Evolutionary conservation across 495 filamentous ascomycete species (phyloP).

Genomic region (Poronia punctata): DNA sequence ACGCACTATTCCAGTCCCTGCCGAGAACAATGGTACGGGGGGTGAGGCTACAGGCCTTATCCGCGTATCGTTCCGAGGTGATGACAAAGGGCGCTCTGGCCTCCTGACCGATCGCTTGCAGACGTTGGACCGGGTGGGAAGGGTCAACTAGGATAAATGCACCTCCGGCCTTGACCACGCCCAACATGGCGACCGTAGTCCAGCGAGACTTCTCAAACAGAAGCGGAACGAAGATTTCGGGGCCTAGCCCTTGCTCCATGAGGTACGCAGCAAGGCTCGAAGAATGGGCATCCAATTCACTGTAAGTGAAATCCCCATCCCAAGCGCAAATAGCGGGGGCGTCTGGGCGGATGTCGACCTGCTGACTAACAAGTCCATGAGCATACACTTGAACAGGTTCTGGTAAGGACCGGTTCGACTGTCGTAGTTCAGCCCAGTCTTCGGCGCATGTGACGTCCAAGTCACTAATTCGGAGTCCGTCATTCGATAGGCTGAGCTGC

Average conservation of each 20-base stretch:
- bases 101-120: constrained; percentile 35
- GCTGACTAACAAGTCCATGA: constrained; percentile 42
- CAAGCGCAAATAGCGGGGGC: constrained; percentile 45
- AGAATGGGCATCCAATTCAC: constrained; percentile 37
- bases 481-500: not conserved
- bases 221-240: constrained; percentile 46
- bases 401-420: not conserved
- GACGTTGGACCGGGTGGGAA: constrained; percentile 42
- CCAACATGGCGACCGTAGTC: constrained; percentile 48
- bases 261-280: constrained; percentile 21
- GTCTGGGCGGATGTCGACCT: constrained; percentile 27
- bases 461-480: not conserved
- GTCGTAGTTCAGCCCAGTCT: not conserved
- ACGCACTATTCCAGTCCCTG: not conserved
- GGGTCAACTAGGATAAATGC: constrained; percentile 54
- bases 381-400: constrained; percentile 22
- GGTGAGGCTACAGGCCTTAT: not conserved
- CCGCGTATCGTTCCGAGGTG: constrained; percentile 31
- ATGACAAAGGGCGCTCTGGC: constrained; percentile 32
- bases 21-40: not conserved
- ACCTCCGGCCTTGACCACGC: constrained; percentile 54
- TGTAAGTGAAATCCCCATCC: constrained; percentile 50
- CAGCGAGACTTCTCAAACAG: constrained; percentile 52
- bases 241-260: constrained; percentile 40
- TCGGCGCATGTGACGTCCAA: not conserved